Evolutionary conservation across 768 basidiomycete genomes (phyloP), one percentile per base, ranked within the genome.

Genomic region (Boletus vermiculosoides): DNA sequence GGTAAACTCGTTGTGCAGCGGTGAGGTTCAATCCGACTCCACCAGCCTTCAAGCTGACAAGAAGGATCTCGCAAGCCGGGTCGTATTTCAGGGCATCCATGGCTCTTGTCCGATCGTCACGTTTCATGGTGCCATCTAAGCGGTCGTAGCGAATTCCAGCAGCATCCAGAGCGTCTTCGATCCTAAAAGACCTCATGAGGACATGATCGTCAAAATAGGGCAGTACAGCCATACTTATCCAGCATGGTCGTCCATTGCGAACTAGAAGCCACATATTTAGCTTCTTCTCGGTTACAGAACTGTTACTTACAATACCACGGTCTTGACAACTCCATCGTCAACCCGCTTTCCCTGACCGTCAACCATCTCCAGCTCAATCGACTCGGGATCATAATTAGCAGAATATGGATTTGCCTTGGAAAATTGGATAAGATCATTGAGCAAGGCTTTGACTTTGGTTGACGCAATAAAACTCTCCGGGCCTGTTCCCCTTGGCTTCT

Each of bases 1-100:
- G 76, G 72, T 97, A 98, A 18, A 92, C 94, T 52, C 87, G 90
- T 67, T 88, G 91, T 46, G 96, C 97, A 18, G 94, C 88, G 1
- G 96, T 98, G 45, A 98, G 81, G 71, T 98, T 99, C 54, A 99
- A 77, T 16, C 96, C 97, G 6, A 99, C 97, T 52, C 97, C 97
- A 52, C 97, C 97, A 8, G 97, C 97, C 67, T 96, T 91, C 63
- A 98, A 78, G 69, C 94, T 97, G 66, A 99, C 95, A 33, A 99
- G 81, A 41, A 99, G 79, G 16, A 99, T 92, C 77, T 99, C 97
- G 68, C 92, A 92, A 25, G 78, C 78, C 15, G 93, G 94, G 66
- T 99, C 94, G 61, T 82, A 80, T 75, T 94, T 95, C 56, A 99
- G 79, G 2, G 88, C 85, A 16, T 97, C 94, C 90, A 98, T 95